These are phyloP conservation scores for Cladorrhinum sp. DNA, from an alignment of 2,329 filamentous ascomycete species.

Conservation along the genomic window DNA sequence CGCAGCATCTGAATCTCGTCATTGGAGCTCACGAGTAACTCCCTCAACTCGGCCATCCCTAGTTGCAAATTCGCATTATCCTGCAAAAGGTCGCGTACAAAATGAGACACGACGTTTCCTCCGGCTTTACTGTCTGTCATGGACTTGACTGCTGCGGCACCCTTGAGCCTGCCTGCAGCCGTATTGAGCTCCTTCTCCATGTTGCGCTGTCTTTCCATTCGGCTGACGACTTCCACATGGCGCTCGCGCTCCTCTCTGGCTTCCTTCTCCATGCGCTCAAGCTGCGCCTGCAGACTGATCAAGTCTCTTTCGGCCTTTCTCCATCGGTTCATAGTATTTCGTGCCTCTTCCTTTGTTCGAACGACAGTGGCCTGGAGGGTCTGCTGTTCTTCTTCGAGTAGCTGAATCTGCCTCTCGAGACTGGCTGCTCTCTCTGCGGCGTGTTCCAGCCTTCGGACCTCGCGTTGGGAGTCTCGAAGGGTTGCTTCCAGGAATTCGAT, in stretches of 20 bases:
- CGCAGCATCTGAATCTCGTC: slow-evolving; percentile 87
- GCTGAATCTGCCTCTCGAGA: slow-evolving; percentile 74
- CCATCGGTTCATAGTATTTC: slow-evolving; percentile 78
- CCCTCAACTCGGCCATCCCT: slow-evolving; percentile 84
- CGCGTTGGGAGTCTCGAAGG: slow-evolving; percentile 72
- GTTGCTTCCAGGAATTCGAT: slow-evolving; percentile 74
- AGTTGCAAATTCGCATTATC: slow-evolving; percentile 94
- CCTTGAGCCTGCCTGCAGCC: slow-evolving; percentile 76
- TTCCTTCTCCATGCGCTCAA: slow-evolving; percentile 85
- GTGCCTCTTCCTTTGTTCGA: slow-evolving; percentile 69
- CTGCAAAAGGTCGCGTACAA: slow-evolving; percentile 90
- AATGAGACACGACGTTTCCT: slow-evolving; percentile 81
- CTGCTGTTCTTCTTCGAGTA: slow-evolving; percentile 79
- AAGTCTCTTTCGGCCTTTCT: slow-evolving; percentile 79
- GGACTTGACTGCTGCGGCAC: slow-evolving; percentile 69
- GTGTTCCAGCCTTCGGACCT: slow-evolving; percentile 69
- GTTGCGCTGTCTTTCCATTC: slow-evolving; percentile 78
- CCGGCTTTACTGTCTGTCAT: slow-evolving; percentile 57
- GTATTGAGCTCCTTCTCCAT: slow-evolving; percentile 80
- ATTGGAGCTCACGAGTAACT: slow-evolving; percentile 87
- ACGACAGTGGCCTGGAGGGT: slow-evolving; percentile 65
- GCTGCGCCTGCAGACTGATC: slow-evolving; percentile 75
- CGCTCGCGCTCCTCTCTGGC: slow-evolving; percentile 74
- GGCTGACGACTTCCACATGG: slow-evolving; percentile 74
- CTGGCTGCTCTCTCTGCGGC: slow-evolving; percentile 72